Conservation (phyloP, 2,329 filamentous ascomycete genomes). For the Tolypocladium tropicale region DNA sequence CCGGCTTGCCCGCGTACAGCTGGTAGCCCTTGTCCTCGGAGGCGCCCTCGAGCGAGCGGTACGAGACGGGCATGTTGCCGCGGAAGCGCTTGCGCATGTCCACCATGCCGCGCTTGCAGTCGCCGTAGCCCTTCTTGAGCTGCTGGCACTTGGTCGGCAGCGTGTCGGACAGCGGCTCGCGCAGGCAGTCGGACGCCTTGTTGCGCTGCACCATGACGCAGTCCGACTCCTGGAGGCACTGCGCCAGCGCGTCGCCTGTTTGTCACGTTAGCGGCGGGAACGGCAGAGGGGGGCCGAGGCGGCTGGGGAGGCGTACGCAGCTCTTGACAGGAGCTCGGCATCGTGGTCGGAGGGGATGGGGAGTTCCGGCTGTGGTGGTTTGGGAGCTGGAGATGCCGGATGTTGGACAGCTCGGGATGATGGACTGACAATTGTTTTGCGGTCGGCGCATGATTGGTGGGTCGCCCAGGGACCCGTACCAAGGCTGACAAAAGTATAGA, state of each 20-base stretch:
- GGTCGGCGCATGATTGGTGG: conserved; percentile 15
- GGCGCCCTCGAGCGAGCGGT: conserved; percentile 41
- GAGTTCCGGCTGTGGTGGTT: neutral
- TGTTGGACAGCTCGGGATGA: neutral
- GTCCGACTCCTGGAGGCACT: conserved; percentile 92
- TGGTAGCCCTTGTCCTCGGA: conserved; percentile 54
- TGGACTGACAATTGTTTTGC: conserved; percentile 7
- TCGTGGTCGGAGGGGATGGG: conserved; percentile 28
- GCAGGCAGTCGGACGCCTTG: conserved; percentile 78
- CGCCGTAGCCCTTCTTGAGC: conserved; percentile 82
- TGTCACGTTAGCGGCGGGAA: neutral
- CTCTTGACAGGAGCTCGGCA: conserved; percentile 96
- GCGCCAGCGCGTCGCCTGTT: conserved; percentile 78
- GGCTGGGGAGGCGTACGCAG: conserved; percentile 84
- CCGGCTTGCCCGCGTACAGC: conserved; percentile 69
- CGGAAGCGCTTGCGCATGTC: conserved; percentile 99
- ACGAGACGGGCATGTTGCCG: conserved; percentile 77
- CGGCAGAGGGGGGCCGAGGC: too few relatives aligned
- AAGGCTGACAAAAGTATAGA: neutral
- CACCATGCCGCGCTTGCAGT: conserved; percentile 92
- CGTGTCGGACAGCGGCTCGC: conserved; percentile 67
- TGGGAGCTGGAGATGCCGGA: neutral
- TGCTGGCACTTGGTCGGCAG: conserved; percentile 86
- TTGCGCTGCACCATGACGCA: conserved; percentile 91
- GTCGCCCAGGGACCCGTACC: neutral